Evolutionary conservation across 2,329 filamentous ascomycete genomes (phyloP).

Genomic region (Neofusicoccum kwambonambiense): DNA sequence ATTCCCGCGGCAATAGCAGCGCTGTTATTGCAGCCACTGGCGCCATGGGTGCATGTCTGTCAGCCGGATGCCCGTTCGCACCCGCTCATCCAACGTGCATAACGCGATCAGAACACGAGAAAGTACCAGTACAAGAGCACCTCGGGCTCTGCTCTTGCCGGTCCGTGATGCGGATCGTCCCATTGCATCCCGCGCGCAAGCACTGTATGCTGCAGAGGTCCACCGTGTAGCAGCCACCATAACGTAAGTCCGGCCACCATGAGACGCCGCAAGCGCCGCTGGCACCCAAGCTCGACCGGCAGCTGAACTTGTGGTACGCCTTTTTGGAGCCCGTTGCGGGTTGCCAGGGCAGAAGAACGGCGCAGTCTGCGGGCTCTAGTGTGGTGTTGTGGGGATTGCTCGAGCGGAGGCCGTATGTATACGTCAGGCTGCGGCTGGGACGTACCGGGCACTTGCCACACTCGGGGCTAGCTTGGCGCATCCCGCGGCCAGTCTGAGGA

Average conservation of each 20-base stretch:
- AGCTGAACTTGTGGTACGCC: too few species aligned
- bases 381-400: background rate
- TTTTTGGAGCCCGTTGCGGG: background rate
- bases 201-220: too few species aligned
- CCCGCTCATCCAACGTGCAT: background rate
- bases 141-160: too few species aligned
- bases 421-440: slow-evolving; percentile 8
- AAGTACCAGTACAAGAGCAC: background rate
- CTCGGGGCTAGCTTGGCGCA: background rate
- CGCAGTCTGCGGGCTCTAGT: background rate
- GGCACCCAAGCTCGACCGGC: too few species aligned
- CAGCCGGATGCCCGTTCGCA: background rate
- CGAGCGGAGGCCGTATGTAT: background rate
- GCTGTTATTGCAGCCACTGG: background rate
- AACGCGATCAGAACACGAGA: background rate
- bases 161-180: too few species aligned
- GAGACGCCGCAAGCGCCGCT: too few species aligned
- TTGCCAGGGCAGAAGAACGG: background rate
- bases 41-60: background rate
- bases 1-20: background rate
- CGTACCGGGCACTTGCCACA: background rate
- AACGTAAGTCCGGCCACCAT: too few species aligned
- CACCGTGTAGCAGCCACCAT: too few species aligned
- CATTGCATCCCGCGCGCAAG: too few species aligned
- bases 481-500: background rate